Evolutionary conservation across 2,329 filamentous ascomycete genomes (phyloP).

Genomic region (Monosporascus sp.): DNA sequence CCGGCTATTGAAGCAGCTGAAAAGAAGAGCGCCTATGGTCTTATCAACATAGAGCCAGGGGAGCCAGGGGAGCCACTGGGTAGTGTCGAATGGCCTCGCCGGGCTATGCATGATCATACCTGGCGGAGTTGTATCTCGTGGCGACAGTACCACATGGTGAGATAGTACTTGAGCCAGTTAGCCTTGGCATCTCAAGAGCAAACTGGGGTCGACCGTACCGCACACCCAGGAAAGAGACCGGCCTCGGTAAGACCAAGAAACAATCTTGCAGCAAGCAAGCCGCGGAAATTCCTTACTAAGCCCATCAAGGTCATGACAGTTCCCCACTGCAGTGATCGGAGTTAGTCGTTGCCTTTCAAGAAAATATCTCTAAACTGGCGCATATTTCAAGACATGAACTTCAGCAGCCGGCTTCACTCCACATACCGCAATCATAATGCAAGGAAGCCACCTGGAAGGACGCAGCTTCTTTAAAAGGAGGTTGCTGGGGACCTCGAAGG

Average conservation of each 20-base stretch:
- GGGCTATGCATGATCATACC: slow-evolving; percentile 3
- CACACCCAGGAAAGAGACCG: slow-evolving; percentile 28
- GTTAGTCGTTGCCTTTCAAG: slow-evolving; percentile 1
- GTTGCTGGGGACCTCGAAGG: slow-evolving; percentile 74
- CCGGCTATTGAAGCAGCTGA: slow-evolving; percentile 75
- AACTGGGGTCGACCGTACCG: slow-evolving; percentile 13
- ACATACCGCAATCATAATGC: slow-evolving; percentile 64
- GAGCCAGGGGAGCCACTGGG: not conserved
- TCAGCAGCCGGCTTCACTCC: not conserved
- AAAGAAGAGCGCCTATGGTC: slow-evolving; percentile 64
- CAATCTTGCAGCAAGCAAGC: slow-evolving; percentile 46
- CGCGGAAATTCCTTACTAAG: slow-evolving; percentile 42
- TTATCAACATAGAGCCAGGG: not conserved
- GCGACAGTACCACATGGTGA: slow-evolving; percentile 56
- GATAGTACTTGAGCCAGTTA: slow-evolving; percentile 35
- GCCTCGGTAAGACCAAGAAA: slow-evolving; percentile 32
- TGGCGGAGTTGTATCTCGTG: slow-evolving; percentile 49
- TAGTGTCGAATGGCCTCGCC: not conserved
- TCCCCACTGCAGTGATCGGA: slow-evolving; percentile 15
- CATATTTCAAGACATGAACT: not conserved
- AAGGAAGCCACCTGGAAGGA: slow-evolving; percentile 68
- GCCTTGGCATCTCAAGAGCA: not conserved
- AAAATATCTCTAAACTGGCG: slow-evolving; percentile 10
- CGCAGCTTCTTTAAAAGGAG: slow-evolving; percentile 68
- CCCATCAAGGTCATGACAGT: slow-evolving; percentile 46